Conservation (phyloP, 345 rosid genomes). For the Populus tremula region DNA sequence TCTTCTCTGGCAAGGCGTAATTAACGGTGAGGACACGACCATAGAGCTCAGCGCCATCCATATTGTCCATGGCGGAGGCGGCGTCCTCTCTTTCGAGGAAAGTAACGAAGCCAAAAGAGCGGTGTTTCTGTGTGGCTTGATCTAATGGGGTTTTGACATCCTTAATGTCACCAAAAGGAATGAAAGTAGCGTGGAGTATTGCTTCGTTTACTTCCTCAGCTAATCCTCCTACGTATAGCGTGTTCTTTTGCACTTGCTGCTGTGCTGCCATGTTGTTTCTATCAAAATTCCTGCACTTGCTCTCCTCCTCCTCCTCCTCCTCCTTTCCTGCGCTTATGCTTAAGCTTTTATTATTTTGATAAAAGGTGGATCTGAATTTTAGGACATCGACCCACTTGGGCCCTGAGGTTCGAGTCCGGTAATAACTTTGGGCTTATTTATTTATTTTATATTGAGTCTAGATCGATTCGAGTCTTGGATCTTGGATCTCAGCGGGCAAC, state of each 20-base stretch:
- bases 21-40: conserved; percentile 99
- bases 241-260: conserved; percentile 84
- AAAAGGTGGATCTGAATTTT: not conserved
- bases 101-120: conserved; percentile 96
- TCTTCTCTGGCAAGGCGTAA: conserved; percentile 89
- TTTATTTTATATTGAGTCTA: too few relatives aligned
- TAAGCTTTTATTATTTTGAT: too few relatives aligned
- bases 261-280: not conserved
- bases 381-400: not conserved
- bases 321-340: not conserved
- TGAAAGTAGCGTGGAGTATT: conserved; percentile 88
- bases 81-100: conserved; percentile 91
- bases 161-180: conserved; percentile 95
- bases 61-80: conserved; percentile 89
- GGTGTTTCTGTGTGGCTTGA: conserved; percentile 97
- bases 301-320: not conserved
- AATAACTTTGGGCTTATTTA: too few relatives aligned
- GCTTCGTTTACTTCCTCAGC: conserved; percentile 96
- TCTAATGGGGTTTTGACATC: conserved; percentile 95
- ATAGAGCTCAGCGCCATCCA: conserved; percentile 96
- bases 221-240: conserved; percentile 89
- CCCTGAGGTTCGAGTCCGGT: too few relatives aligned
- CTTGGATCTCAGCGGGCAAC: too few relatives aligned
- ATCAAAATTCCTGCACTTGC: not conserved
- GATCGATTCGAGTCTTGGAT: not conserved